Evolutionary conservation across 2,329 filamentous ascomycete species (phyloP), one percentile per base, ranked within the genome.

Genomic region (Fusarium chaquense): DNA sequence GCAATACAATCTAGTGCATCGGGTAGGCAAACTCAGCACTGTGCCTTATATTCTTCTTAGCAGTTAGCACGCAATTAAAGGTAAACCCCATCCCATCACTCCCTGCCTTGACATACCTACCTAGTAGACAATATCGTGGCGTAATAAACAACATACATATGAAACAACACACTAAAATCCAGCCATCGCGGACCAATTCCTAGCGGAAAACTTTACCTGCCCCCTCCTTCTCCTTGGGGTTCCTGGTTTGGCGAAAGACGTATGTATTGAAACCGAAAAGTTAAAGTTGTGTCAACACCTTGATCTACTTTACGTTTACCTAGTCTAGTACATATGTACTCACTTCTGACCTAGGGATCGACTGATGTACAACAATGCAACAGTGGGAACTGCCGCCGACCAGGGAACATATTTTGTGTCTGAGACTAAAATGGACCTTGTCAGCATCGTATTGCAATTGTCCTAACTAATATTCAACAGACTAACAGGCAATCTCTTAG

Each of bases 361-460:
- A 57, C 67, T 70, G 54, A 70, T 59, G 44, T 32, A 38, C 44
- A 46, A 18, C 33, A 47, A 50, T 52, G 56, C 54, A 35, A 56
- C 45, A 28, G 58, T 70, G 67, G 67, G 63, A 65, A 60, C 44
- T 56, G 50, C 67, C 62, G 62, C 32, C 20, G 36, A 53, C 60
- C 58, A 57, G 67, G 50, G 20, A 61, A 41, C 46, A 43, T 32
- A 22, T 28, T 49, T 40, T 58, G n/a, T 55, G 28, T 30, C 32
- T 45, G 16, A 45, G 26, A 30, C 43, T 20, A 18, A 50, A 38
- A 55, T 36, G 41, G 40, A 24, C 41, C 33, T 52, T 49, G 41
- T 38, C 30, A 40, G 26, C 36, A 52, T 41, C 22, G 38, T 40
- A 56, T 33, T 32, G 43, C 30, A 46, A 20, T 33, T 32, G 47